Evolutionary conservation across 1,139 yeast species (phyloP), one percentile per base, ranked within the genome.

Genomic region (Debaryomyces singareniensis): DNA sequence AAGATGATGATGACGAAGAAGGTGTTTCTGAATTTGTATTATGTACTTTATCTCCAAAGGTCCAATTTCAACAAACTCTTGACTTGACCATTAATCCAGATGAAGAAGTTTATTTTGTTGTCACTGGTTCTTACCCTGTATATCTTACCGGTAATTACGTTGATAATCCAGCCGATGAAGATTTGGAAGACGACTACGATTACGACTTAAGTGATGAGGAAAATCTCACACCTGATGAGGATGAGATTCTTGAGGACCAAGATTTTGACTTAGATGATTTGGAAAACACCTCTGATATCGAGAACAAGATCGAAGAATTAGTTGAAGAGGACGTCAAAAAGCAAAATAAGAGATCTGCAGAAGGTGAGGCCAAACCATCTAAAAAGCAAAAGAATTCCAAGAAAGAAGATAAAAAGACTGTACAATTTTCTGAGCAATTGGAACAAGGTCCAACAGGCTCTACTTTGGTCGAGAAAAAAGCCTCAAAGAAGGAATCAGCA

Each of bases 131-230:
- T 23, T 87, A 86, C 68, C 83, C 95, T 45, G 71, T 91, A 44
- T 94, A 89, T 59, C 70, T 91, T 51, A 72, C 86, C 47, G 99
- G 99, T 69, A 89, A 91, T 78, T 86, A 81, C 65, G 81, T 91
- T 53, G 93, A 84, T 54, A 96, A 87, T 61, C 96, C 97, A 57
- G 87, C 78, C 44, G 93, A 82, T 44, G 82, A 72, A 33, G 80
- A 69, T 24, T 62, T 69, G 34, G 75, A 64, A 29, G 79, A 72
- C 31, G 71, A 65, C 29, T 64, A 63, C 30, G 77, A 69, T 30
- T 74, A 70, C 28, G 66, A 63, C 33, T 59, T 55, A 27, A 67
- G 67, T 34, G 74, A 68, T 25, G 75, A 71, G 16, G 63, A 68
- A 41, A 34, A 36, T 31, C 32, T 36, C 55, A 79, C 93, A 35